Evolutionary conservation across 805 yeast genomes (phyloP).

Genomic region (Candida ficus): DNA sequence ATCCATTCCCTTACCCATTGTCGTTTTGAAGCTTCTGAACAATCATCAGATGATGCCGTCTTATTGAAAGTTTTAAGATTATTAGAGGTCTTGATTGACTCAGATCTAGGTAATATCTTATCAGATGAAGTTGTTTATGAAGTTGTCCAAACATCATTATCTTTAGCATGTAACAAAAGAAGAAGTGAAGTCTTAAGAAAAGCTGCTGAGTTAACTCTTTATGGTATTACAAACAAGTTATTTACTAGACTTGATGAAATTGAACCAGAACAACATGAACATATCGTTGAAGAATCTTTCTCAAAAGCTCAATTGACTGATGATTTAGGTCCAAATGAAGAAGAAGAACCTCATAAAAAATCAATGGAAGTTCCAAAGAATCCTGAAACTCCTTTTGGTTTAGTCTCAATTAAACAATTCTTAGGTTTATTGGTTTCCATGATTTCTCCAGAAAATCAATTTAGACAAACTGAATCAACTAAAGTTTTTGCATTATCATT

Average conservation of each 20-base stretch:
- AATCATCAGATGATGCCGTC: conserved; percentile 87
- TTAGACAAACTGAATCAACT: conserved; percentile 82
- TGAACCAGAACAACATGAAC: conserved; percentile 38
- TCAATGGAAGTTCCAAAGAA: conserved; percentile 22
- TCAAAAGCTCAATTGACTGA: conserved; percentile 49
- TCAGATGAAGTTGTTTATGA: conserved; percentile 83
- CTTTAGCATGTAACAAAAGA: conserved; percentile 87
- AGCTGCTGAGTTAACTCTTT: conserved; percentile 82
- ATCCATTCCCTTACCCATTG: conserved; percentile 78
- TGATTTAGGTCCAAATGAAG: conserved; percentile 44
- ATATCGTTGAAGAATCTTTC: conserved; percentile 39
- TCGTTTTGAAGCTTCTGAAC: conserved; percentile 92
- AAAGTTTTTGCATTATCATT: conserved; percentile 77
- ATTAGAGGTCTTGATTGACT: conserved; percentile 59
- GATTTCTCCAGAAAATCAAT: conserved; percentile 75
- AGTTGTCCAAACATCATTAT: conserved; percentile 84
- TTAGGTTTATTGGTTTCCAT: conserved; percentile 71
- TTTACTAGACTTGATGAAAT: conserved; percentile 56
- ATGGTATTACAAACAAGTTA: conserved; percentile 60
- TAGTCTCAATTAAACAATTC: conserved; percentile 72
- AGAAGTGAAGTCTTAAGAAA: conserved; percentile 85
- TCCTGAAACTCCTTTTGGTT: conserved; percentile 51
- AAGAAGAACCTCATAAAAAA: conserved; percentile 26
- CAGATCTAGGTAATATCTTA: conserved; percentile 60
- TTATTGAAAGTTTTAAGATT: conserved; percentile 75